Conservation (phyloP, 306 rosid genomes). For the Quercus dentata region DNA sequence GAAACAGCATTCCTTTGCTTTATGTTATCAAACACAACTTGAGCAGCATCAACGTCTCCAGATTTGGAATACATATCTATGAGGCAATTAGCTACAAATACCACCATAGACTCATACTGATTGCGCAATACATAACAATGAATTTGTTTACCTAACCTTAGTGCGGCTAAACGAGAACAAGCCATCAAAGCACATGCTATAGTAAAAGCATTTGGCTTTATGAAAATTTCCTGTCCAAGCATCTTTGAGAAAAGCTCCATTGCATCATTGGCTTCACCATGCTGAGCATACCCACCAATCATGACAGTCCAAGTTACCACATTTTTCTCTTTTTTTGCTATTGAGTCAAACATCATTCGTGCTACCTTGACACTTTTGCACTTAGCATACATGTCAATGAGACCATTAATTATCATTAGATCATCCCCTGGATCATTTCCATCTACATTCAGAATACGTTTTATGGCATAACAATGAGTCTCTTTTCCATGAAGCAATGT, state of each 20-base stretch:
- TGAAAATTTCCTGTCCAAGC: slow-evolving; percentile 36
- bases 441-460: slow-evolving; percentile 40
- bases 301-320: slow-evolving; percentile 90
- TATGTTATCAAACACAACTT: slow-evolving; percentile 57
- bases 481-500: slow-evolving; percentile 71
- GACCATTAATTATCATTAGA: slow-evolving; percentile 68
- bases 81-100: slow-evolving; percentile 73
- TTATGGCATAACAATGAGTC: slow-evolving; percentile 68
- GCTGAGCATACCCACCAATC: slow-evolving; percentile 93
- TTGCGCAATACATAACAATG: slow-evolving; percentile 65
- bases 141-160: slow-evolving; percentile 64
- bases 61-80: slow-evolving; percentile 87
- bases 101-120: slow-evolving; percentile 35
- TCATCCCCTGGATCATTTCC: slow-evolving; percentile 43
- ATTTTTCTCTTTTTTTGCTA: slow-evolving; percentile 43
- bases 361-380: slow-evolving; percentile 52
- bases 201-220: slow-evolving; percentile 80
- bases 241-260: slow-evolving; percentile 65
- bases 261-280: slow-evolving; percentile 78
- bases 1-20: slow-evolving; percentile 59
- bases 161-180: slow-evolving; percentile 73
- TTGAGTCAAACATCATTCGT: slow-evolving; percentile 48
- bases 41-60: slow-evolving; percentile 76
- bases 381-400: slow-evolving; percentile 89
- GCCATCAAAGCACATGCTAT: slow-evolving; percentile 82